Percentiles rank a stretch among this genome's conserved stretches.
These are phyloP conservation scores for Coemansia sp. DNA, from an alignment of 192 early-diverging fungal species.

Conservation along the genomic window DNA sequence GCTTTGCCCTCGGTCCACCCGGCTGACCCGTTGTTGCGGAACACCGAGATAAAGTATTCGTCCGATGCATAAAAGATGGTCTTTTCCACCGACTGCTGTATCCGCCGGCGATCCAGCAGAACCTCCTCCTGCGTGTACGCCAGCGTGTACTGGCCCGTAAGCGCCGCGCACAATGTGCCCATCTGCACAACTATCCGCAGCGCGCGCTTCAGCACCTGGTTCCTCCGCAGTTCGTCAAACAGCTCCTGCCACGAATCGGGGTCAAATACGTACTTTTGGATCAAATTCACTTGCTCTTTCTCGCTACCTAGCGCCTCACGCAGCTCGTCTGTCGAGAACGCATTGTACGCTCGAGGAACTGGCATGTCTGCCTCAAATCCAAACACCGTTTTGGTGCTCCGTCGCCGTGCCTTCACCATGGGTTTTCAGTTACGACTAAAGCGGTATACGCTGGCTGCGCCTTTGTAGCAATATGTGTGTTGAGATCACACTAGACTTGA, in stretches of 20 bases:
- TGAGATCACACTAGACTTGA: no score
- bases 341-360: constrained; percentile 46
- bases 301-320: constrained; percentile 42
- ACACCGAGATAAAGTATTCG: constrained; percentile 48
- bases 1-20: constrained; percentile 53
- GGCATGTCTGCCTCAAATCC: constrained; percentile 51
- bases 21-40: constrained; percentile 54
- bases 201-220: constrained; percentile 46
- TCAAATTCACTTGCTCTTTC: constrained; percentile 42
- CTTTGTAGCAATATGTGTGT: no score
- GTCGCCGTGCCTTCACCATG: constrained; percentile 51
- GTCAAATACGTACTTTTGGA: constrained; percentile 44
- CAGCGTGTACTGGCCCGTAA: constrained; percentile 49
- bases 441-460: no score
- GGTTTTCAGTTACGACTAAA: no score
- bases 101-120: constrained; percentile 36
- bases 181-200: constrained; percentile 54
- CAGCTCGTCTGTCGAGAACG: constrained; percentile 41
- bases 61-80: constrained; percentile 45
- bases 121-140: constrained; percentile 48
- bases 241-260: constrained; percentile 41
- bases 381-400: constrained; percentile 49
- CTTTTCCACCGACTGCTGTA: constrained; percentile 40
- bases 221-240: constrained; percentile 43
- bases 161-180: constrained; percentile 47